Conservation (phyloP, 768 basidiomycete species). For the Pleurotus platypus region DNA sequence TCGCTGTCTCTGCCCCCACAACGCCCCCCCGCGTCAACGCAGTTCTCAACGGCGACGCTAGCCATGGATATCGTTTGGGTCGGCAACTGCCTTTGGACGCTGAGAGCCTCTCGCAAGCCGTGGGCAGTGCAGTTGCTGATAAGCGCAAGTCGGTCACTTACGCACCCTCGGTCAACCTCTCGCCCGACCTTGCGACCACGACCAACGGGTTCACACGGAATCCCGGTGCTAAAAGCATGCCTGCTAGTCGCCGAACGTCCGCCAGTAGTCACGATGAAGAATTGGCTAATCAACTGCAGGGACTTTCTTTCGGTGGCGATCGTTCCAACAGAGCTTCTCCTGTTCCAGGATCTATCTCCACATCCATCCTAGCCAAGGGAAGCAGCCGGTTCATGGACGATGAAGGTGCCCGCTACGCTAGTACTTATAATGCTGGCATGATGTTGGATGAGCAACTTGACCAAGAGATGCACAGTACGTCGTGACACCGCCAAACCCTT, state of each 20-base stretch:
- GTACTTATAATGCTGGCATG: constrained; percentile 78
- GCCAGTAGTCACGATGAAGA: constrained; percentile 87
- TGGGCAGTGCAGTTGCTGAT: constrained; percentile 60
- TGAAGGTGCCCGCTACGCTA: constrained; percentile 56
- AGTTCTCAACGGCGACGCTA: constrained; percentile 57
- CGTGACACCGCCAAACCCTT: neutral
- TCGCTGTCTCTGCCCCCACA: constrained; percentile 87
- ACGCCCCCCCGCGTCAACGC: constrained; percentile 81
- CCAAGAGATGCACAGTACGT: constrained; percentile 90
- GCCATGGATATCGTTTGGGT: constrained; percentile 34
- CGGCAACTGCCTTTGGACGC: constrained; percentile 54
- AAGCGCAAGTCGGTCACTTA: constrained; percentile 88
- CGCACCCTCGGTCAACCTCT: constrained; percentile 71
- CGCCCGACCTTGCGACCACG: constrained; percentile 59
- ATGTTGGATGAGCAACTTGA: constrained; percentile 92
- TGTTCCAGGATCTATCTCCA: constrained; percentile 44
- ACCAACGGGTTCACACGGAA: constrained; percentile 56
- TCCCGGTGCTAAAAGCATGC: constrained; percentile 88
- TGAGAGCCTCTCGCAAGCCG: constrained; percentile 64
- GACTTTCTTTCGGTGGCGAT: constrained; percentile 65
- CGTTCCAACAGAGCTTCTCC: constrained; percentile 55
- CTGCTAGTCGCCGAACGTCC: constrained; percentile 85
- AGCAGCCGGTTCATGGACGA: constrained; percentile 53
- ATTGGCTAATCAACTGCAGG: constrained; percentile 70
- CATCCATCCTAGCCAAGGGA: constrained; percentile 50